Percentiles rank a stretch among this genome's conserved stretches.
These are phyloP conservation scores for Thermothelomyces thermophilus DNA, from an alignment of 2,329 filamentous ascomycete genomes.

Conservation along the genomic window DNA sequence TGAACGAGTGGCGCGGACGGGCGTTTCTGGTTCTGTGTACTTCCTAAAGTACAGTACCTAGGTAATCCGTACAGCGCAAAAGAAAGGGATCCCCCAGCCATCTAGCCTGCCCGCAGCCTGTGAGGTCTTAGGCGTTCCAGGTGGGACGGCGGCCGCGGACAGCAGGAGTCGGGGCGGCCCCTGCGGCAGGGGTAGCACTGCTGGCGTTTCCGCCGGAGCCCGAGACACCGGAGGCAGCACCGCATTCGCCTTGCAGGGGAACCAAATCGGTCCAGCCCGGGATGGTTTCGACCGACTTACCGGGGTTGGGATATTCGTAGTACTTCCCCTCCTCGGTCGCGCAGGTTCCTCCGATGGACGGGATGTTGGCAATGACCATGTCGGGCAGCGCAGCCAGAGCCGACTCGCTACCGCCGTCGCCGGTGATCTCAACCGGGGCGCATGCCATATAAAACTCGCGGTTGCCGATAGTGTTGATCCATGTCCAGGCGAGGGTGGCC, in stretches of 20 bases:
- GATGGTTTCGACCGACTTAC: constrained; percentile 45
- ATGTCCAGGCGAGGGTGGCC: constrained; percentile 83
- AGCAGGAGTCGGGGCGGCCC: constrained; percentile 14
- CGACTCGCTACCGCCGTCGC: constrained; percentile 40
- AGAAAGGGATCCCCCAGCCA: no score
- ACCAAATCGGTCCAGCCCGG: neutral
- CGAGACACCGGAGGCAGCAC: neutral
- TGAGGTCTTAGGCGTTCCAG: constrained; percentile 7
- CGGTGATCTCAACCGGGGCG: constrained; percentile 62
- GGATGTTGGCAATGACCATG: constrained; percentile 70
- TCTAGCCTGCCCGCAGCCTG: no score
- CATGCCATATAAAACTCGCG: constrained; percentile 99
- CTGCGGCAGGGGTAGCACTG: constrained; percentile 2
- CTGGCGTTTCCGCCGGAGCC: constrained; percentile 7
- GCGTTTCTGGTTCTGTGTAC: no score
- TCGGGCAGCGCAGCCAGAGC: constrained; percentile 59
- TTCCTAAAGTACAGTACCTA: no score
- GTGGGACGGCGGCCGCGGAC: constrained; percentile 8
- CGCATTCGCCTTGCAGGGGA: constrained; percentile 17
- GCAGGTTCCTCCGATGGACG: constrained; percentile 44
- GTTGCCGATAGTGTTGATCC: constrained; percentile 90
- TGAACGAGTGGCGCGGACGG: no score
- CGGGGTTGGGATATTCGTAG: constrained; percentile 63
- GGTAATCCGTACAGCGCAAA: no score
- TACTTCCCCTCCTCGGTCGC: constrained; percentile 47